Conservation (phyloP, 2,329 filamentous ascomycete genomes). For the Hymenoscyphus repandus region DNA sequence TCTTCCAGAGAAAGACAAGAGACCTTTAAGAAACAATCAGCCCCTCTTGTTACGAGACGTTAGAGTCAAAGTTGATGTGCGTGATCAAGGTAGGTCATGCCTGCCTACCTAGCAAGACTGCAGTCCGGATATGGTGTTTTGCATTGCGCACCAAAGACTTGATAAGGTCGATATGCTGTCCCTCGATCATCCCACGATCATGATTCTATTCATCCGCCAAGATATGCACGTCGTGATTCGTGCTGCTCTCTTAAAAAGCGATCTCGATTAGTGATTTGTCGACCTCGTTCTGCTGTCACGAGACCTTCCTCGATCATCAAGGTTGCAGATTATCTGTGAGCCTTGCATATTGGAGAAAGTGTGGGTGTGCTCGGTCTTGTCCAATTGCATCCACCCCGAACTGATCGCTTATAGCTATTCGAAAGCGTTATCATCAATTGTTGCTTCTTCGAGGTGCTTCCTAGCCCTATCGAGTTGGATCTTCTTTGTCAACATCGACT, state of each 20-base stretch:
- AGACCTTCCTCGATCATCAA: slow-evolving; percentile 1
- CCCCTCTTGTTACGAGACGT: too few relatives aligned
- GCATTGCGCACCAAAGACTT: background rate
- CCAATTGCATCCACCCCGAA: background rate
- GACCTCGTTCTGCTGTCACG: background rate
- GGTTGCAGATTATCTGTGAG: background rate
- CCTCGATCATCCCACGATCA: background rate
- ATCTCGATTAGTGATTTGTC: background rate
- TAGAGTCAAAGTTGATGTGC: too few relatives aligned
- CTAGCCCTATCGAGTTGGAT: background rate
- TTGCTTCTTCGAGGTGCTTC: too few relatives aligned
- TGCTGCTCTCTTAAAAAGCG: background rate
- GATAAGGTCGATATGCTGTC: background rate
- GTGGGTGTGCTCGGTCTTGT: background rate
- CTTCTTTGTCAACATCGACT: background rate
- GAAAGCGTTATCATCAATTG: background rate
- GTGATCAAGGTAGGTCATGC: too few relatives aligned
- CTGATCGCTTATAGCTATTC: too few relatives aligned
- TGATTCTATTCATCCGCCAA: background rate
- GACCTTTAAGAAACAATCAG: too few relatives aligned
- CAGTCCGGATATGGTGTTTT: background rate
- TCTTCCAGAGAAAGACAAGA: too few relatives aligned
- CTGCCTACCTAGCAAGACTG: too few relatives aligned
- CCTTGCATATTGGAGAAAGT: background rate
- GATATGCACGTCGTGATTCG: slow-evolving; percentile 4